A percentile compares a stretch with the other conserved stretches of the same genome.
These are phyloP conservation scores for Podospora fimiseda DNA, from an alignment of 495 filamentous ascomycete genomes.

Conservation along the genomic window DNA sequence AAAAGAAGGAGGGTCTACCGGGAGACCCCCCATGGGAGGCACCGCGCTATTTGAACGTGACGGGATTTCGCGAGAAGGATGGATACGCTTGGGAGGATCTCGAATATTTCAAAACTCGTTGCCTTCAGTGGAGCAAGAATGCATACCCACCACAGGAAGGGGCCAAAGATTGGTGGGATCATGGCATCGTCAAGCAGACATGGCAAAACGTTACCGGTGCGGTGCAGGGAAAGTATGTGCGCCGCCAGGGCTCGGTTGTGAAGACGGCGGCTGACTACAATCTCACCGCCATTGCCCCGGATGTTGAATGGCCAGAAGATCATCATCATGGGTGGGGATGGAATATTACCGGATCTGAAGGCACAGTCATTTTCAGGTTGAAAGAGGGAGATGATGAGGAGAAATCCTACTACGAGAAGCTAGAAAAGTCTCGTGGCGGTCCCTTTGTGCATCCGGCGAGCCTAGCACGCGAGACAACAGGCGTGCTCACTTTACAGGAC, in stretches of 20 bases:
- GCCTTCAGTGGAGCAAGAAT: slow-evolving; percentile 39
- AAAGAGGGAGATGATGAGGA: slow-evolving; percentile 43
- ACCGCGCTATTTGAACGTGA: slow-evolving; percentile 66
- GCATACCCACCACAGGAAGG: slow-evolving; percentile 25
- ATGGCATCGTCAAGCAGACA: slow-evolving; percentile 42
- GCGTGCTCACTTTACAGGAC: slow-evolving; percentile 63
- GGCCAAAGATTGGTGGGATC: slow-evolving; percentile 26
- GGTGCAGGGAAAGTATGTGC: slow-evolving; percentile 69
- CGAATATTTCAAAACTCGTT: slow-evolving; percentile 39
- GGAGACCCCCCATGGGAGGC: slow-evolving; percentile 8
- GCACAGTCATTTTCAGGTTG: slow-evolving; percentile 45
- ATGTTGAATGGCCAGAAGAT: slow-evolving; percentile 31
- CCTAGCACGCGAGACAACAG: slow-evolving; percentile 53
- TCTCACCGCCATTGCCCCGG: slow-evolving; percentile 41
- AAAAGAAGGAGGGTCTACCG: slow-evolving; percentile 18
- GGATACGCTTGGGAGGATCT: slow-evolving; percentile 67
- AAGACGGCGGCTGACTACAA: slow-evolving; percentile 39
- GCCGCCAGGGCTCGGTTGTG: slow-evolving; percentile 36
- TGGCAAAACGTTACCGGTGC: slow-evolving; percentile 81
- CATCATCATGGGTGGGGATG: slow-evolving; percentile 50
- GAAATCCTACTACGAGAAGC: slow-evolving; percentile 32
- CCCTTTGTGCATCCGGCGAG: slow-evolving; percentile 13
- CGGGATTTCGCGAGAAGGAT: slow-evolving; percentile 66
- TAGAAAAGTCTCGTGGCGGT: slow-evolving; percentile 7
- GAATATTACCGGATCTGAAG: slow-evolving; percentile 60